These are phyloP conservation scores for Kewa caespitosa DNA, from an alignment of 179 eudicot genomes.

Conservation along the genomic window DNA sequence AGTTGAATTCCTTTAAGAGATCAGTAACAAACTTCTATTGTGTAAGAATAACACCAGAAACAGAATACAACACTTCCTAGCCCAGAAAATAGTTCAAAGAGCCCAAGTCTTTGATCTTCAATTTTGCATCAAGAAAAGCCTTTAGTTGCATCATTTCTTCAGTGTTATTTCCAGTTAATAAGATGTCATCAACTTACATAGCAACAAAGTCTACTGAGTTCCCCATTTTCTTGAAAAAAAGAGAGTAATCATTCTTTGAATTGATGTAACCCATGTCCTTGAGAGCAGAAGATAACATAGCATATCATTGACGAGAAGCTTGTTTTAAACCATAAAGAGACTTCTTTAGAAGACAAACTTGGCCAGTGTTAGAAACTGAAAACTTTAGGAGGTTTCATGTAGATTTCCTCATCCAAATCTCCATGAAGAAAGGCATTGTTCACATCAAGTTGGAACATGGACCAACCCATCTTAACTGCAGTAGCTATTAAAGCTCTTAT, in stretches of 20 bases:
- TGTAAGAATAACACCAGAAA: neutral
- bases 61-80: neutral
- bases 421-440: neutral
- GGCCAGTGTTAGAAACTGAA: neutral
- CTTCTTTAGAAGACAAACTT: neutral
- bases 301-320: conserved; percentile 3
- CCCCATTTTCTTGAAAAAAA: neutral
- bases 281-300: neutral
- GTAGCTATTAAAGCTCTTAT: neutral
- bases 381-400: neutral
- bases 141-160: neutral
- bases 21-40: neutral
- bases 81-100: neutral
- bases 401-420: neutral
- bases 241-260: neutral
- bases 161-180: neutral
- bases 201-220: neutral
- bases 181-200: conserved; percentile 19
- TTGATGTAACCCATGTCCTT: neutral
- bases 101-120: conserved; percentile 15
- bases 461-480: neutral
- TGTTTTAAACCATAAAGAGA: conserved; percentile 13
- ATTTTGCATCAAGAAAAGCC: neutral
- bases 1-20: neutral
- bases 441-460: neutral